These are phyloP conservation scores for Parascedosporium putredinis DNA, from an alignment of 2,329 filamentous ascomycete species.

Conservation along the genomic window DNA sequence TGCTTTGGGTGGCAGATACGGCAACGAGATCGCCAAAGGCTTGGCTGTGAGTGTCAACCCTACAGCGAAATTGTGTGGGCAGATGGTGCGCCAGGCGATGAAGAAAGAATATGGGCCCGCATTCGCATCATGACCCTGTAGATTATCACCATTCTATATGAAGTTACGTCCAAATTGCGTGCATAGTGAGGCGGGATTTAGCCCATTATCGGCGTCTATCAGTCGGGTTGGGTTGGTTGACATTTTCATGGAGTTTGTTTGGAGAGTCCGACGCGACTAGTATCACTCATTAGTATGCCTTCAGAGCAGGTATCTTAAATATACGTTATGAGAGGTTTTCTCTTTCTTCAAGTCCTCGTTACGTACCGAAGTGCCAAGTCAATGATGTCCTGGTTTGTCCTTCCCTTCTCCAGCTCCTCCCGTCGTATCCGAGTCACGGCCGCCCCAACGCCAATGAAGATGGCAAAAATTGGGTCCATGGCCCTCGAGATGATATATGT, in stretches of 20 bases:
- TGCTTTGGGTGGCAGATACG: constrained; percentile 52
- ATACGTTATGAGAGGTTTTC: too few relatives aligned
- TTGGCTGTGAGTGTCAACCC: constrained; percentile 57
- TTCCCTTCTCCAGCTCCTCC: constrained; percentile 49
- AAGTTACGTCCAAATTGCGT: neutral
- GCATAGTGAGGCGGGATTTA: neutral
- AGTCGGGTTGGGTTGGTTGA: neutral
- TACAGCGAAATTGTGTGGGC: constrained; percentile 58
- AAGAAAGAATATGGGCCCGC: constrained; percentile 54
- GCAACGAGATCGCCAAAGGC: constrained; percentile 54
- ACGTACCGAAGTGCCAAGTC: constrained; percentile 32
- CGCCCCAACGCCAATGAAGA: constrained; percentile 45
- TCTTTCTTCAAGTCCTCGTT: too few relatives aligned
- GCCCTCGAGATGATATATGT: constrained; percentile 51
- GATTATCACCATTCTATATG: constrained; percentile 2
- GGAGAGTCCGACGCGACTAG: constrained; percentile 16
- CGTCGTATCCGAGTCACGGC: constrained; percentile 48
- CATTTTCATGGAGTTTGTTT: constrained; percentile 1
- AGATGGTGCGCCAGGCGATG: constrained; percentile 61
- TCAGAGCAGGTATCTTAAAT: too few relatives aligned
- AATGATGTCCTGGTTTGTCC: constrained; percentile 38
- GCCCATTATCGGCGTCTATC: constrained; percentile 4
- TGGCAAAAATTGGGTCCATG: constrained; percentile 48
- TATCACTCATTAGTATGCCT: constrained; percentile 8
- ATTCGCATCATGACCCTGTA: constrained; percentile 21